Conservation (phyloP, 2,329 filamentous ascomycete genomes). For the Talaromyces pinophilus region DNA sequence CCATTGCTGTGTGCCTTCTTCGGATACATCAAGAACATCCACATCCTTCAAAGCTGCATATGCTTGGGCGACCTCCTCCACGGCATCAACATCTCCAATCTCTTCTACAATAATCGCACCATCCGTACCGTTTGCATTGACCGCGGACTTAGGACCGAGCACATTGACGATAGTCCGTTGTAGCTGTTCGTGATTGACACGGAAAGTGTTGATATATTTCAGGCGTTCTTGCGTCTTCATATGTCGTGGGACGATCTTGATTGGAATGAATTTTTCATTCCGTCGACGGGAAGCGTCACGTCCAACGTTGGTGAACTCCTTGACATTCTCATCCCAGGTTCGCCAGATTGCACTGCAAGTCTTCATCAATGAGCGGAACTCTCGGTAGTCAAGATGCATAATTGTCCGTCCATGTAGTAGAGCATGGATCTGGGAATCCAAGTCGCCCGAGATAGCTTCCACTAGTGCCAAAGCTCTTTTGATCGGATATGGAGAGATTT, state of each 20-base stretch:
- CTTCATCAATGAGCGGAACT: slow-evolving; percentile 83
- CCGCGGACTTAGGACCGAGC: slow-evolving; percentile 72
- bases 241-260: slow-evolving; percentile 90
- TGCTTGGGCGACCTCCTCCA: slow-evolving; percentile 92
- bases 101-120: slow-evolving; percentile 79
- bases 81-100: slow-evolving; percentile 94
- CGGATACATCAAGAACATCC: slow-evolving; percentile 87
- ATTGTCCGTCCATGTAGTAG: slow-evolving; percentile 82
- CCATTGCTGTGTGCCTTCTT: slow-evolving; percentile 88
- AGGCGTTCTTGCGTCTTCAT: slow-evolving; percentile 85
- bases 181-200: slow-evolving; percentile 95
- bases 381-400: slow-evolving; percentile 87
- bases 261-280: slow-evolving; percentile 97
- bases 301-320: slow-evolving; percentile 96
- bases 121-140: slow-evolving; percentile 50
- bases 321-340: slow-evolving; percentile 92
- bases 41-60: slow-evolving; percentile 94
- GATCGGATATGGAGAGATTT: slow-evolving; percentile 94
- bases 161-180: slow-evolving; percentile 96
- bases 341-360: slow-evolving; percentile 83
- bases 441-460: slow-evolving; percentile 90
- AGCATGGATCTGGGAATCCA: slow-evolving; percentile 82
- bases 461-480: slow-evolving; percentile 89
- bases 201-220: slow-evolving; percentile 91
- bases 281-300: slow-evolving; percentile 90